Evolutionary conservation across 257 asterid species (phyloP), one percentile per base, ranked within the genome.

Genomic region (Linaria vulgaris): DNA sequence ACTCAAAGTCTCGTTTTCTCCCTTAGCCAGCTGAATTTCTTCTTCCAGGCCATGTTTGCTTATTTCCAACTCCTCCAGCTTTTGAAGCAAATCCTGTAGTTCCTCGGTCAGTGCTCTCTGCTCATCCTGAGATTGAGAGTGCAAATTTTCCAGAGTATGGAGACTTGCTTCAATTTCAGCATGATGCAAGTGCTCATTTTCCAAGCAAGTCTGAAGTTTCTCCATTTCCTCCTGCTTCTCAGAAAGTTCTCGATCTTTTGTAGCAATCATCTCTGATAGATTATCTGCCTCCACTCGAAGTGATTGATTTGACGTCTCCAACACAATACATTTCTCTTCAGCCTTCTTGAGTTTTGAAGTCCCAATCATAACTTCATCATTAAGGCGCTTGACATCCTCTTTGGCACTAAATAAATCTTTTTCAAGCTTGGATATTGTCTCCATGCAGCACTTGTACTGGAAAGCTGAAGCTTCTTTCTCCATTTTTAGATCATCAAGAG

Each of bases 221-320:
- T 90, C 95, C 79, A 94, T 75, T 70, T 94, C 96, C 61, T 61
- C 76, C 61, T 87, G 84, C 83, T 85, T 94, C 68, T 63, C 60
- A 2, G 70, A 77, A 49, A 94, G 95, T 59, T 94, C 96, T 62
- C 63, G 77, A 71, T 90, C 97, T 80, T 87, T 94, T 78, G 67
- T 12, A 21, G 86, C 74, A 15, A 94, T 94, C 79, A 75, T 80
- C 75, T 80, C 81, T 0, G 67, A 84, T 72, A 94, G 73, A 71
- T 84, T 76, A 61, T 83, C 82, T 5, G 97, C 97, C 82, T 94
- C 96, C 15, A 58, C 63, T 6, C 67, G 72, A 61, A 94, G 65
- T 3, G 94, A 81, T 55, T 78, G 83, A 70, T 94, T 94, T 3
- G 87, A 84, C 64, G 51, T 75, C 76, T 86, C 88, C 74, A 90